Evolutionary conservation across 495 filamentous ascomycete species (phyloP).

Genomic region (Neurospora sp.): DNA sequence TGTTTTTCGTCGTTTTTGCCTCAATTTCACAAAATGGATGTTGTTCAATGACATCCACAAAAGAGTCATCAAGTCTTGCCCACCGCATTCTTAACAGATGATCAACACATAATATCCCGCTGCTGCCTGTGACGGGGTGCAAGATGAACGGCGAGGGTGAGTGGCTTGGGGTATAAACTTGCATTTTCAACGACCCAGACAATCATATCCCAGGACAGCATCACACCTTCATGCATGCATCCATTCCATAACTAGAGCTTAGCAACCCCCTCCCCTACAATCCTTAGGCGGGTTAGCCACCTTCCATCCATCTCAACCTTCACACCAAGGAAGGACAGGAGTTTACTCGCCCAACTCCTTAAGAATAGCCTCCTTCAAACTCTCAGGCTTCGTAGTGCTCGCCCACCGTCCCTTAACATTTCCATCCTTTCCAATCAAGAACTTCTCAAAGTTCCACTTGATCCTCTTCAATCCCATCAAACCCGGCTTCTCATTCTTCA

Average conservation of each 20-base stretch:
- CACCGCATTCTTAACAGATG: background rate
- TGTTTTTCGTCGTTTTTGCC: background rate
- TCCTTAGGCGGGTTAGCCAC: background rate
- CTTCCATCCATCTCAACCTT: background rate
- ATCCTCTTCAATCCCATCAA: constrained; percentile 75
- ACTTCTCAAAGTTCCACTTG: constrained; percentile 99
- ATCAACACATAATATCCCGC: background rate
- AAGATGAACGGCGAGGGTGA: too few species aligned
- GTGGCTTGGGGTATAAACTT: background rate
- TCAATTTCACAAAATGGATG: background rate
- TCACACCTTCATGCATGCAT: background rate
- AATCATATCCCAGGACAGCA: background rate
- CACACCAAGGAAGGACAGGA: too few species aligned
- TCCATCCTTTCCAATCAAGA: constrained; percentile 77
- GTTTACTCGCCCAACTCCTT: constrained; percentile 48
- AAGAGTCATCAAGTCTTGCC: background rate
- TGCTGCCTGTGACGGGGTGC: too few species aligned
- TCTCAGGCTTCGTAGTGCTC: constrained; percentile 76
- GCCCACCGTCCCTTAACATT: constrained; percentile 75
- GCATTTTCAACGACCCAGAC: background rate
- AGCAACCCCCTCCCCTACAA: background rate
- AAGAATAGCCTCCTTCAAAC: constrained; percentile 60
- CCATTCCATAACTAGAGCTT: background rate
- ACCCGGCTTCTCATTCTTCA: constrained; percentile 80
- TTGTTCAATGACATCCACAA: background rate